Evolutionary conservation across 495 filamentous ascomycete species (phyloP).

Genomic region (Letharia columbiana): DNA sequence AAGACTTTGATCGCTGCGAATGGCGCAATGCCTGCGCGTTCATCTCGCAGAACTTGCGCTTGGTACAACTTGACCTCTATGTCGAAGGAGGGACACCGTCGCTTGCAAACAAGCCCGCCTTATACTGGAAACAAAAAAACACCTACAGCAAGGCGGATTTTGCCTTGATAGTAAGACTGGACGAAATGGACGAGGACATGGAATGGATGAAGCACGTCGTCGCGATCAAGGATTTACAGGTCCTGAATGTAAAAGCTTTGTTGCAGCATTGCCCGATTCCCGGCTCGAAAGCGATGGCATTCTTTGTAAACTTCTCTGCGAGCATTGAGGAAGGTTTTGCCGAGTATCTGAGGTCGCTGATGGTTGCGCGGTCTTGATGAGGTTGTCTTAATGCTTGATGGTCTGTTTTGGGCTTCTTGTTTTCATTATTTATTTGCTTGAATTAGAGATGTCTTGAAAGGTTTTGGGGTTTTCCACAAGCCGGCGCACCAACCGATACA

Average conservation of each 20-base stretch:
- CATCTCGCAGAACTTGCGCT: conserved; percentile 29
- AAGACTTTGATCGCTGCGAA: conserved; percentile 44
- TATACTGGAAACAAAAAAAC: conserved; percentile 34
- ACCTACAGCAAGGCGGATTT: conserved; percentile 36
- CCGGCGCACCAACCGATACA: too few species aligned
- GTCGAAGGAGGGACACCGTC: conserved; percentile 33
- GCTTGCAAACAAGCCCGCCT: conserved; percentile 27
- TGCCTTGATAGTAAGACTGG: conserved; percentile 30
- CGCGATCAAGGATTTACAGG: conserved; percentile 33
- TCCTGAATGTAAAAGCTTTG: conserved; percentile 36
- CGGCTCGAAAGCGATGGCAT: conserved; percentile 36
- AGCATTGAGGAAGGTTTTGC: conserved; percentile 43
- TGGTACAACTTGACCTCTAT: conserved; percentile 35
- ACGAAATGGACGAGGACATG: conserved; percentile 32
- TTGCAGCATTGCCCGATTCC: conserved; percentile 36
- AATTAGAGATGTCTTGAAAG: too few species aligned
- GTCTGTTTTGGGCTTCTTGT: not conserved
- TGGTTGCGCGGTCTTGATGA: conserved; percentile 23
- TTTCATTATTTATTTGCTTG: not conserved
- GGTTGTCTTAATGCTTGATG: not conserved
- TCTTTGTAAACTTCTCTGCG: conserved; percentile 43
- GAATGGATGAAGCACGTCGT: conserved; percentile 44
- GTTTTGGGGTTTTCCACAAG: too few species aligned
- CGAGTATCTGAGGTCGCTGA: conserved; percentile 35
- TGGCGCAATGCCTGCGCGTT: conserved; percentile 41